Percentiles rank a stretch among this genome's conserved stretches.
Conservation (phyloP, 73 alveolate species). For the Tetrahymena borealis region DNA sequence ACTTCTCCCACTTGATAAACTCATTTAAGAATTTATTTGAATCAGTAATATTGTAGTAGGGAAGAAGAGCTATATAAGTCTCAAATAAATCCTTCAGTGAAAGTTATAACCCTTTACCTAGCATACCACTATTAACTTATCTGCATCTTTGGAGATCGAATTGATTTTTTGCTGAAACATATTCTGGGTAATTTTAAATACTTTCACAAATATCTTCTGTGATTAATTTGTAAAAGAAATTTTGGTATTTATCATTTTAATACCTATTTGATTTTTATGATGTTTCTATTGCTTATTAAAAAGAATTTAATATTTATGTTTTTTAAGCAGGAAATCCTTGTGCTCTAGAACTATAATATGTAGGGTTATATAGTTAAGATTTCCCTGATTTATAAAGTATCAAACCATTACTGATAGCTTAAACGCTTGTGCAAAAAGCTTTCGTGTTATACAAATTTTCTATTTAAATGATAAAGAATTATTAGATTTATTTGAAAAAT, state of each 20-base stretch:
- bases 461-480: neutral
- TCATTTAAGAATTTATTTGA: neutral
- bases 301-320: neutral
- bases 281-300: neutral
- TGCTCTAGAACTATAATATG: neutral
- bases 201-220: neutral
- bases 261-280: neutral
- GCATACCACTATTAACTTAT: neutral
- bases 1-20: neutral
- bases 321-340: neutral
- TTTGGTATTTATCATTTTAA: neutral
- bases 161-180: neutral
- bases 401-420: neutral
- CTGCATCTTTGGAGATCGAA: neutral
- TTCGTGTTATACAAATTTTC: neutral
- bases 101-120: neutral
- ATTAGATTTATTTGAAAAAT: neutral
- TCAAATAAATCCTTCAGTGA: neutral
- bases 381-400: neutral
- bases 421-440: neutral
- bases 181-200: neutral
- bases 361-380: neutral
- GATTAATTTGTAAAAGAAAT: neutral
- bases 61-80: neutral
- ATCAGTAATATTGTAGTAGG: neutral